Percentiles rank a stretch among this genome's conserved stretches.
phyloP scores from a whole-genome alignment of 352 stramenopile species.

The Aphanomyces invadans region DNA sequence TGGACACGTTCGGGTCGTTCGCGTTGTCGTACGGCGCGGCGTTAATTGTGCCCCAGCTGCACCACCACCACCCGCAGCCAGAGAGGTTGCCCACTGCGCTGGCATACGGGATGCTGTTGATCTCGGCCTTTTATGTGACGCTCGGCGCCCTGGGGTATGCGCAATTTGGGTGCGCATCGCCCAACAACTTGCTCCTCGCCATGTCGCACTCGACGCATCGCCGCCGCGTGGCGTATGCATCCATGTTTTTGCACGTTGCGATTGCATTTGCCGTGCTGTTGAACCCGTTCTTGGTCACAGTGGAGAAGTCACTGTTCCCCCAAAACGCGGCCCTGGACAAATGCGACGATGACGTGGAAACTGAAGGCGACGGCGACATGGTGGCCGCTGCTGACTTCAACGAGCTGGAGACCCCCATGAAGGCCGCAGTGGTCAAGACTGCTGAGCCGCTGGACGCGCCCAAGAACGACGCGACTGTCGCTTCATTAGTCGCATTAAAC shows the following conservation, averaged over 20 bases:
- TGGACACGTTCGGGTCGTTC: slow-evolving; percentile 59
- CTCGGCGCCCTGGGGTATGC: slow-evolving; percentile 59
- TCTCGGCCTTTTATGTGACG: slow-evolving; percentile 61
- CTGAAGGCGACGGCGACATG: not conserved
- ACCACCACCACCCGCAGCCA: slow-evolving; percentile 48
- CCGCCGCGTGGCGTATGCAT: slow-evolving; percentile 19
- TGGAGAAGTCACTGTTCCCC: slow-evolving; percentile 36
- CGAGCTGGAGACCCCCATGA: not conserved
- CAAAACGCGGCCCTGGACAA: slow-evolving; percentile 38
- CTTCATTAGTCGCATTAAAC: no score
- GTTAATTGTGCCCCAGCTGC: slow-evolving; percentile 60
- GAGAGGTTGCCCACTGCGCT: slow-evolving; percentile 17
- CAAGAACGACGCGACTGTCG: no score
- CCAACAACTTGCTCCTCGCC: slow-evolving; percentile 37
- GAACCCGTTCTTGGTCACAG: slow-evolving; percentile 23
- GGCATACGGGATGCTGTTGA: slow-evolving; percentile 39
- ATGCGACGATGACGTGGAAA: not conserved
- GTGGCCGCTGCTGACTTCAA: not conserved
- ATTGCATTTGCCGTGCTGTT: slow-evolving; percentile 24
- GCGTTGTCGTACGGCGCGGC: slow-evolving; percentile 58
- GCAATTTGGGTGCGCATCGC: slow-evolving; percentile 57
- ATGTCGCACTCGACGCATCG: slow-evolving; percentile 11
- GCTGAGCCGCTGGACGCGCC: no score
- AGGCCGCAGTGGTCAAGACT: not conserved
- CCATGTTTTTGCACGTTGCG: slow-evolving; percentile 23